phyloP scores from a whole-genome alignment of 2,329 filamentous ascomycete genomes.

The Trichoderma citrinoviride region DNA sequence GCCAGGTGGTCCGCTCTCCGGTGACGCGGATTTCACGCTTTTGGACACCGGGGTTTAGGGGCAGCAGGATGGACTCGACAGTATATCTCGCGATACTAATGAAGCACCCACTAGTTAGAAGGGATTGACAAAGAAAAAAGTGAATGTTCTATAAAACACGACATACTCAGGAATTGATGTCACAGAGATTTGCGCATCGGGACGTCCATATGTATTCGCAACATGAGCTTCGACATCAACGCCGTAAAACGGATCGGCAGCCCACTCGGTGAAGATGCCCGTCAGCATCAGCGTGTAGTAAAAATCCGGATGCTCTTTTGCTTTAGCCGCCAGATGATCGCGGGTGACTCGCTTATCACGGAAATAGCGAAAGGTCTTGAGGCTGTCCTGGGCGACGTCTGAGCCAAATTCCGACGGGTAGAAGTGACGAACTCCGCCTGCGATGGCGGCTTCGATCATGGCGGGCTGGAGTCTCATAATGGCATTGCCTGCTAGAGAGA shows the following conservation, averaged over 20 bases:
- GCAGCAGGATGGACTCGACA: neutral
- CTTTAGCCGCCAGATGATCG: neutral
- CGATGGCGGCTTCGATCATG: neutral
- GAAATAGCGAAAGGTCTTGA: conserved; percentile 2
- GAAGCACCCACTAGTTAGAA: neutral
- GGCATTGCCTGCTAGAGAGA: conserved; percentile 1
- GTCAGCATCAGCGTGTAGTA: conserved; percentile 12
- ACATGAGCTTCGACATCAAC: neutral
- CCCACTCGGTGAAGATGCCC: conserved; percentile 10
- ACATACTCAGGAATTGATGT: conserved; percentile 5
- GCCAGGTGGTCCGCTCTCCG: neutral
- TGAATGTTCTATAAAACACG: too few species aligned
- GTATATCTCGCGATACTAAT: neutral
- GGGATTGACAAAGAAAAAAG: too few species aligned
- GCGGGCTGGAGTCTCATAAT: conserved; percentile 8
- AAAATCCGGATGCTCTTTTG: neutral
- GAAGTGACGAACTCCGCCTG: conserved; percentile 3
- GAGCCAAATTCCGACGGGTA: conserved; percentile 11
- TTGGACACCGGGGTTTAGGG: neutral
- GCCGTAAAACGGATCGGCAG: neutral
- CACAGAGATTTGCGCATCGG: neutral
- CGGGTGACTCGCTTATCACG: conserved; percentile 11
- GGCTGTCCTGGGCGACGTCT: neutral
- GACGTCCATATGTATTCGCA: neutral
- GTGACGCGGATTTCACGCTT: conserved; percentile 1